Evolutionary conservation across 2,329 filamentous ascomycete species (phyloP).

Genomic region (Fusarium graminum): DNA sequence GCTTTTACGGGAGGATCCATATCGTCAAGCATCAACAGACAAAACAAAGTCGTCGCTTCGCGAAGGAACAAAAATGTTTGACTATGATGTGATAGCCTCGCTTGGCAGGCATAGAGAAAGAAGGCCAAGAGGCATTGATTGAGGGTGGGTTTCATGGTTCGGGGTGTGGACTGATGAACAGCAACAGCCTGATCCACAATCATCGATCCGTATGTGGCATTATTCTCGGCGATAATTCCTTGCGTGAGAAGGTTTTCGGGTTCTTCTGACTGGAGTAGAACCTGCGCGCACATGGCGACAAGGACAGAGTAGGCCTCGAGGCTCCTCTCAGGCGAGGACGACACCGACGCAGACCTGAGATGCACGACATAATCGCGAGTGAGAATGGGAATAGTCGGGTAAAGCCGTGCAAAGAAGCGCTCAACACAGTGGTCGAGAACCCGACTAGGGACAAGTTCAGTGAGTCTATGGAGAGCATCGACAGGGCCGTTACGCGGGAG

Average conservation of each 20-base stretch:
- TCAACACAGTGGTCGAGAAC: slow-evolving; percentile 56
- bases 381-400: slow-evolving; percentile 60
- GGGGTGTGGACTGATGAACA: slow-evolving; percentile 52
- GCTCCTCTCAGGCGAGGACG: slow-evolving; percentile 44
- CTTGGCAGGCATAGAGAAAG: slow-evolving; percentile 61
- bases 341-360: slow-evolving; percentile 43
- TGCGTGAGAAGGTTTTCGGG: slow-evolving; percentile 51
- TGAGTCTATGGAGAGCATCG: slow-evolving; percentile 46
- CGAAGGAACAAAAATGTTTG: slow-evolving; percentile 59
- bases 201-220: slow-evolving; percentile 55
- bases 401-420: slow-evolving; percentile 57
- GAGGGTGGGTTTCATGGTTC: slow-evolving; percentile 54
- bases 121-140: slow-evolving; percentile 58
- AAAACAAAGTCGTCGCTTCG: slow-evolving; percentile 59
- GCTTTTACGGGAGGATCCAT: slow-evolving; percentile 42
- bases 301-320: slow-evolving; percentile 56
- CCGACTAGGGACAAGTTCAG: slow-evolving; percentile 51
- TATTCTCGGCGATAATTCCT: slow-evolving; percentile 53
- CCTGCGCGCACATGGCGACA: slow-evolving; percentile 57
- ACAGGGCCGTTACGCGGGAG: background rate
- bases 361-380: slow-evolving; percentile 54
- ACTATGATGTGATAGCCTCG: slow-evolving; percentile 58
- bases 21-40: slow-evolving; percentile 52
- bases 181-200: slow-evolving; percentile 56
- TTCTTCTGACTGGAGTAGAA: slow-evolving; percentile 58